Evolutionary conservation across 306 rosid species (phyloP).

Genomic region (Fragaria nilgerrensis): DNA sequence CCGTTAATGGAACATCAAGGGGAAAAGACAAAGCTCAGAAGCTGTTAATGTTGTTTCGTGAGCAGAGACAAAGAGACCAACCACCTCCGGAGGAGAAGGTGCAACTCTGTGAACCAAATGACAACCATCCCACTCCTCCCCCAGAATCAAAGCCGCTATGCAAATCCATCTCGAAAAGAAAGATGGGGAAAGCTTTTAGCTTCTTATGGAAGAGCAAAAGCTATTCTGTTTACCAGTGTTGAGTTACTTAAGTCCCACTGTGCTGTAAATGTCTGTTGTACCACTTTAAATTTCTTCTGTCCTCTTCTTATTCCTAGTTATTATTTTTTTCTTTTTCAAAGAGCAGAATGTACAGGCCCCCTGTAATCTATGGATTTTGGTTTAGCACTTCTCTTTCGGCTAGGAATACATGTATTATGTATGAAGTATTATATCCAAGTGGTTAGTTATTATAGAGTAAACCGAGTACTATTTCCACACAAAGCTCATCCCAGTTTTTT

Average conservation of each 20-base stretch:
- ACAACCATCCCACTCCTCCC: constrained; percentile 30
- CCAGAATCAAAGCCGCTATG: constrained; percentile 67
- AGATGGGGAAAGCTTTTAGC: constrained; percentile 65
- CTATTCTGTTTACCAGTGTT: constrained; percentile 91
- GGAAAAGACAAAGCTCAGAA: constrained; percentile 87
- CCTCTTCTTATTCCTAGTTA: constrained; percentile 28
- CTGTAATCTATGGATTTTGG: constrained; percentile 75
- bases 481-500: background rate
- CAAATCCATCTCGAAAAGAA: constrained; percentile 71
- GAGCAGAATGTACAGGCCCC: constrained; percentile 81
- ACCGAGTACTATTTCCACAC: background rate
- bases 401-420: constrained; percentile 42
- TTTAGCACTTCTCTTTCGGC: constrained; percentile 28
- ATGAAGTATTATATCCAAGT: constrained; percentile 31
- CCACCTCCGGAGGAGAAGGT: constrained; percentile 35
- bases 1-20: constrained; percentile 84
- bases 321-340: constrained; percentile 29
- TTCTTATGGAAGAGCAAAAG: constrained; percentile 80
- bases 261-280: constrained; percentile 61
- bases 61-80: constrained; percentile 80
- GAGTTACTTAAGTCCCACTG: constrained; percentile 38
- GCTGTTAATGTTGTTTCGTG: constrained; percentile 82
- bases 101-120: constrained; percentile 43
- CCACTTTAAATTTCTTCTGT: constrained; percentile 32
- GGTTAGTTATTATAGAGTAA: constrained; percentile 10